A percentile compares a stretch with the other conserved stretches of the same genome.
Evolutionary conservation across 192 early-diverging fungal genomes (phyloP).

Genomic region (Coemansia sp.): DNA sequence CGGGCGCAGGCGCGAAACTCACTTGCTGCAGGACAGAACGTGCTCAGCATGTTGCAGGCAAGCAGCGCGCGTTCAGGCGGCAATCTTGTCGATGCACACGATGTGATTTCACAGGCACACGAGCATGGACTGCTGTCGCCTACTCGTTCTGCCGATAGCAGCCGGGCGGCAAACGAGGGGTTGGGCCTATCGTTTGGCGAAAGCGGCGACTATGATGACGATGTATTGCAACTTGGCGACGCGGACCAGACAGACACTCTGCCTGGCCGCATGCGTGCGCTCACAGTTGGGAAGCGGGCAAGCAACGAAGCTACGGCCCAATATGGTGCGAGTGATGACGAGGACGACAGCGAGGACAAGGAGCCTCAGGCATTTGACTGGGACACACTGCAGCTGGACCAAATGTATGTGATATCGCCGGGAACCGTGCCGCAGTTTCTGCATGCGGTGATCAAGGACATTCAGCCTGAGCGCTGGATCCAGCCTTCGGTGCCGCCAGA

Average conservation of each 20-base stretch:
- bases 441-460: slow-evolving; percentile 64
- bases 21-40: slow-evolving; percentile 42
- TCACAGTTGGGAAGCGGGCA: slow-evolving; percentile 19
- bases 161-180: slow-evolving; percentile 14
- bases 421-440: slow-evolving; percentile 72
- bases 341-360: slow-evolving; percentile 30
- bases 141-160: slow-evolving; percentile 20
- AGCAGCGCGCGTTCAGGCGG: slow-evolving; percentile 22
- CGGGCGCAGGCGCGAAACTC: slow-evolving; percentile 26
- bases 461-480: slow-evolving; percentile 62
- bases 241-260: neutral
- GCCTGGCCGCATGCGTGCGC: slow-evolving; percentile 20
- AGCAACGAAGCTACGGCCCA: slow-evolving; percentile 6
- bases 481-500: slow-evolving; percentile 23
- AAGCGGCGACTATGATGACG: neutral
- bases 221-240: neutral
- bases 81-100: slow-evolving; percentile 10
- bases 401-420: slow-evolving; percentile 94
- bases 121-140: slow-evolving; percentile 18
- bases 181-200: slow-evolving; percentile 20
- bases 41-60: slow-evolving; percentile 52
- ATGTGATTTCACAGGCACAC: neutral
- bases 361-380: slow-evolving; percentile 65
- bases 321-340: slow-evolving; percentile 15
- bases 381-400: slow-evolving; percentile 78